Evolutionary conservation across 2,329 filamentous ascomycete species (phyloP).

Genomic region (Camillea tinctor): DNA sequence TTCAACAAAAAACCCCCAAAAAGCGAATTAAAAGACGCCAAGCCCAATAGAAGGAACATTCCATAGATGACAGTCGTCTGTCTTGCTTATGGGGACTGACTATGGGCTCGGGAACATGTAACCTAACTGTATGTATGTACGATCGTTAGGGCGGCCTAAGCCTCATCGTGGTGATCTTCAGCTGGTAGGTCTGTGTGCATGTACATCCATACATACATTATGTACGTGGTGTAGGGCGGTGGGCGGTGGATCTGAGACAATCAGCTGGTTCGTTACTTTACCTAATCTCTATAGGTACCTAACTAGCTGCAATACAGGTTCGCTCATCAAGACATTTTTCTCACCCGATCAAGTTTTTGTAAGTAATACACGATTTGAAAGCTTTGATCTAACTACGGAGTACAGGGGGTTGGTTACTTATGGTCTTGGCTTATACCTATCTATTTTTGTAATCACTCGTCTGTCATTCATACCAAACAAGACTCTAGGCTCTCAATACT

Average conservation of each 20-base stretch:
- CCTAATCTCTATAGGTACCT: neutral
- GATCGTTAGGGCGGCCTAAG: neutral
- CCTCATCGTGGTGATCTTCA: neutral
- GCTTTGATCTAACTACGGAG: no score
- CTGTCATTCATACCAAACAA: no score
- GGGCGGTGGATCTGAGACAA: neutral
- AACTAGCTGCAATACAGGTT: neutral
- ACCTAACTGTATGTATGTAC: neutral
- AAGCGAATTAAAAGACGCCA: neutral
- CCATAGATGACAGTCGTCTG: neutral
- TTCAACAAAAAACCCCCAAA: no score
- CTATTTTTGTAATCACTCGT: no score
- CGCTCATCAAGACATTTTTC: neutral
- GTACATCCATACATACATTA: neutral
- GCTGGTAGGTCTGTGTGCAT: neutral
- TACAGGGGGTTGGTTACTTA: no score
- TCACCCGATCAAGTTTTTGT: no score
- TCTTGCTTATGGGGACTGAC: neutral
- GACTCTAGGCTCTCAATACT: no score
- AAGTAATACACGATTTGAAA: no score
- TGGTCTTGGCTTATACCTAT: no score
- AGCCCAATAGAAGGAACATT: neutral
- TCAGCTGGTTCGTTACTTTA: neutral
- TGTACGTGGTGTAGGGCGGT: neutral
- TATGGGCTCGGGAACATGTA: neutral